Base-by-base conservation (phyloP, 179 eudicot genomes). In the Silene coronaria region DNA sequence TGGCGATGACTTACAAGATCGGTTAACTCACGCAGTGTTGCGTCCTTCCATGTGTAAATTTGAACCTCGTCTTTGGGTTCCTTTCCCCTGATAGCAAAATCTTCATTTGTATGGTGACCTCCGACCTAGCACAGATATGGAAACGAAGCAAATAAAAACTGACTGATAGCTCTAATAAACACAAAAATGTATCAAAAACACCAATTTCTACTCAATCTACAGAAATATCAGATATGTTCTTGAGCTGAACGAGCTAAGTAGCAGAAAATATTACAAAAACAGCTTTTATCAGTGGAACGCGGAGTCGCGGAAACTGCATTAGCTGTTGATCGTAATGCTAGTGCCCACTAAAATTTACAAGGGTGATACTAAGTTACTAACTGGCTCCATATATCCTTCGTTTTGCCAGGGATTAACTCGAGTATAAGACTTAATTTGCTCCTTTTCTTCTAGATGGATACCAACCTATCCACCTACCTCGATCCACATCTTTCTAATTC, bases 31-130 rank as follows among this genome's bases (percentile, higher is more conserved):
- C 97, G 92, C 55, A 95, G 89, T 45, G 95, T 95, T 34, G 99
- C 99, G 81, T 95, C 99, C 84, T 87, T 88, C 99, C 99, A 95
- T 23, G 99, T 95, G 81, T 95, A 95, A 48, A 95, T 95, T 82
- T 95, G 99, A 76, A 95, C 97, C 83, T 95, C 99, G 60, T 95
- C 96, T 85, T 95, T 95, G 60, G 99, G 99, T 70, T 92, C 99
- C 82, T 91, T 95, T 79, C 97, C 97, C 78, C 96, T 86, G 42
- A 86, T 91, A 16, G 91, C 85, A 85, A 92, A 95, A 66, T 95
- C 99, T 71, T 71, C 88, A 75, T 81, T 88, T 59, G 83, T 83
- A 81, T 92, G 99, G 80, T 92, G 99, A 48, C 93, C 87, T 71
- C 99, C 99, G 73, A 82, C 77, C 99, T 95, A 85, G 74, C 73